phyloP scores from a whole-genome alignment of 805 yeast genomes.

The Saccharomycopsis fermentans region DNA sequence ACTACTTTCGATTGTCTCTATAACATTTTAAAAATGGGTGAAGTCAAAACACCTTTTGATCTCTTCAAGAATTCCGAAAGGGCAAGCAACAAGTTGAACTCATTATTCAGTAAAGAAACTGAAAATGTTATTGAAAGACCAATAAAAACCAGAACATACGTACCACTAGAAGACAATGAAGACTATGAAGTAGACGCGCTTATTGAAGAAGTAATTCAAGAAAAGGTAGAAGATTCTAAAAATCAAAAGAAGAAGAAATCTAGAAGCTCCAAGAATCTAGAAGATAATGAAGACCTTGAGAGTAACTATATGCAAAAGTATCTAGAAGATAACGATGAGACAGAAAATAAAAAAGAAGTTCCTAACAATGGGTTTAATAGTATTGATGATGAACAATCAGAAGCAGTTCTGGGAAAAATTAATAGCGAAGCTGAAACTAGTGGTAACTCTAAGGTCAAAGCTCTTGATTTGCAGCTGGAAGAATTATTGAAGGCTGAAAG shows the following conservation, averaged over 20 bases:
- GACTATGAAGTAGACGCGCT: constrained; percentile 1
- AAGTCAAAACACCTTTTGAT: background rate
- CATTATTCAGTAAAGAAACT: constrained; percentile 14
- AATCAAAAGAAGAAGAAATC: constrained; percentile 2
- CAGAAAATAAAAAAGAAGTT: background rate
- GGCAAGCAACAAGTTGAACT: background rate
- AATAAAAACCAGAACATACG: constrained; percentile 25
- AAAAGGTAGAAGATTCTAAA: constrained; percentile 1
- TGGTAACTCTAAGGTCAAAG: background rate
- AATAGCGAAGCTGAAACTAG: constrained; percentile 2
- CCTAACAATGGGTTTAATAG: constrained; percentile 9
- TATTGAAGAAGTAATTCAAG: constrained; percentile 7
- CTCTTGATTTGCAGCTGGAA: constrained; percentile 13
- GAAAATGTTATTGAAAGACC: constrained; percentile 28
- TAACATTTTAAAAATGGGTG: background rate
- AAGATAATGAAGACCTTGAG: constrained; percentile 19
- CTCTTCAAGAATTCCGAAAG: background rate
- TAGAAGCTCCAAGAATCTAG: constrained; percentile 11
- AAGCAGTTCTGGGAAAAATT: background rate
- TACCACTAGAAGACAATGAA: constrained; percentile 2
- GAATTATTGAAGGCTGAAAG: constrained; percentile 76
- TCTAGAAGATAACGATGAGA: constrained; percentile 15
- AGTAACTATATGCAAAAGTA: constrained; percentile 11
- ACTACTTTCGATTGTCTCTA: too few relatives aligned
- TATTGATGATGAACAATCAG: constrained; percentile 8